Percentiles rank a stretch among this genome's conserved stretches.
Evolutionary conservation across 768 basidiomycete species (phyloP).

Genomic region (Kwoniella newhampshirensis): DNA sequence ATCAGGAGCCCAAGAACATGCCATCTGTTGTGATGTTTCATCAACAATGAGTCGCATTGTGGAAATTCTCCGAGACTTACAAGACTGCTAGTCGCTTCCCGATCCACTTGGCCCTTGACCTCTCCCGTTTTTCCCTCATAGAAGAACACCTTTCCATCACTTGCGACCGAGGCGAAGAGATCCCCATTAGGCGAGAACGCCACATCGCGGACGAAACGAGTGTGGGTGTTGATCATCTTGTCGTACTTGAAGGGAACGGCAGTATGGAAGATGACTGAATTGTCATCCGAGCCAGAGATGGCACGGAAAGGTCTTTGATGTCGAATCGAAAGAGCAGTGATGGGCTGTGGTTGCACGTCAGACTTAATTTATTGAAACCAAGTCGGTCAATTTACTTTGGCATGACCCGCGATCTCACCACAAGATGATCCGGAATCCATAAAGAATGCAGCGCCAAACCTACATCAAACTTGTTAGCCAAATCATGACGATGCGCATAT

Average conservation of each 20-base stretch:
- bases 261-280: slow-evolving; percentile 75
- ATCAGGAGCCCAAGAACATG: slow-evolving; percentile 70
- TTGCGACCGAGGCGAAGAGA: slow-evolving; percentile 81
- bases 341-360: slow-evolving; percentile 57
- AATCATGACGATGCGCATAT: background rate
- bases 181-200: slow-evolving; percentile 77
- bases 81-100: slow-evolving; percentile 35
- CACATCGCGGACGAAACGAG: slow-evolving; percentile 88
- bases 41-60: background rate
- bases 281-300: slow-evolving; percentile 81
- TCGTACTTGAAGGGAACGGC: slow-evolving; percentile 89
- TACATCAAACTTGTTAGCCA: background rate
- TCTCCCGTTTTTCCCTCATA: slow-evolving; percentile 91
- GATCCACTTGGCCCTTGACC: slow-evolving; percentile 60
- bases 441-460: slow-evolving; percentile 52
- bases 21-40: slow-evolving; percentile 47
- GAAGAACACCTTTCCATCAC: slow-evolving; percentile 76
- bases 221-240: slow-evolving; percentile 79
- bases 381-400: slow-evolving; percentile 64
- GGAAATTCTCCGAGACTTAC: slow-evolving; percentile 5
- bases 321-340: slow-evolving; percentile 86
- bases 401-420: slow-evolving; percentile 85
- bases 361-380: too few relatives aligned
- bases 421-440: slow-evolving; percentile 66
- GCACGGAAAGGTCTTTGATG: slow-evolving; percentile 88